These are phyloP conservation scores for Dryadomyces quercivorus DNA, from an alignment of 2,329 filamentous ascomycete species.

Conservation along the genomic window DNA sequence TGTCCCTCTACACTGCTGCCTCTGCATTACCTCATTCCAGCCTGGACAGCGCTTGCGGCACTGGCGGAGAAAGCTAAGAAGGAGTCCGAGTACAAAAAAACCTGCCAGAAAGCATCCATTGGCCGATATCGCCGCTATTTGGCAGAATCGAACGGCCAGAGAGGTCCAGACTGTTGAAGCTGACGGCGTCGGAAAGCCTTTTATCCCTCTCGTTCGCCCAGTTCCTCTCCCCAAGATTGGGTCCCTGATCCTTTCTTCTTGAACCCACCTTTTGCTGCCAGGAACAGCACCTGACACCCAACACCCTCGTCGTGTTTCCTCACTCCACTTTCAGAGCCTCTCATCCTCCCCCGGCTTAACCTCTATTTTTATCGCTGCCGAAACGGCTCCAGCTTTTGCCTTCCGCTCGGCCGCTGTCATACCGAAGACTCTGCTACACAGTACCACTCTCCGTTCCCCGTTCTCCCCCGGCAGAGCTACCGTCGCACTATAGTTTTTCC, in stretches of 20 bases:
- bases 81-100: too few species aligned
- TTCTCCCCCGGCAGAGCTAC: background rate
- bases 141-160: background rate
- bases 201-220: too few species aligned
- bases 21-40: background rate
- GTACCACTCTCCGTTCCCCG: background rate
- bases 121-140: conserved; percentile 2
- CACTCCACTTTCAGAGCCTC: background rate
- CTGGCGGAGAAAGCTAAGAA: too few species aligned
- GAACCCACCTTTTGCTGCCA: too few species aligned
- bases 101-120: background rate
- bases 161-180: too few species aligned
- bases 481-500: background rate
- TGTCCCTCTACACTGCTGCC: background rate
- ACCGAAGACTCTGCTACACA: background rate
- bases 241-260: too few species aligned
- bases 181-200: too few species aligned
- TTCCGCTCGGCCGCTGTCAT: conserved; percentile 3
- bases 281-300: too few species aligned
- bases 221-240: too few species aligned
- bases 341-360: background rate
- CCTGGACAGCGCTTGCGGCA: background rate
- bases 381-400: background rate
- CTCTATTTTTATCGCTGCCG: background rate
- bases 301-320: background rate